Conservation (phyloP, 2,329 filamentous ascomycete genomes). For the Cordyceps fumosorosea region DNA sequence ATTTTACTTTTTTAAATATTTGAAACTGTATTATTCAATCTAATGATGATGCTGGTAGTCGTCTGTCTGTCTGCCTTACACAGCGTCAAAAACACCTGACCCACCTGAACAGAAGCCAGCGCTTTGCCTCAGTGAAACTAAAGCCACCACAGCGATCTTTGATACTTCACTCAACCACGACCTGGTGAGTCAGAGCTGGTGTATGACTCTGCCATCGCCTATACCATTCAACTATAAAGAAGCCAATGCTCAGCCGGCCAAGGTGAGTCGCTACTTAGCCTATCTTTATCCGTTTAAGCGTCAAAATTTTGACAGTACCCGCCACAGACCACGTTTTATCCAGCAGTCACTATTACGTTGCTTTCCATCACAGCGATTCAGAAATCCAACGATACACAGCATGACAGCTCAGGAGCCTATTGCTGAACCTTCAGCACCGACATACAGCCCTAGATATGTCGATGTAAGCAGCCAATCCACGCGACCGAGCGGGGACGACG, state of each 20-base stretch:
- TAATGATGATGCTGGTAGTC: too few relatives aligned
- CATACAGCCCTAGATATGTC: constrained; percentile 46
- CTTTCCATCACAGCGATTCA: background rate
- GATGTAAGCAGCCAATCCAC: constrained; percentile 43
- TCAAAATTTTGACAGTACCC: background rate
- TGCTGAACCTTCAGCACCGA: background rate
- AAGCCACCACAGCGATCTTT: background rate
- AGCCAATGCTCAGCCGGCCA: background rate
- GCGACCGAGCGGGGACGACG: background rate
- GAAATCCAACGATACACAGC: background rate
- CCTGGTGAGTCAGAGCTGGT: background rate
- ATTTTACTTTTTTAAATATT: background rate
- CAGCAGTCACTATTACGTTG: constrained; percentile 1
- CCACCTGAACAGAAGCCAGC: background rate
- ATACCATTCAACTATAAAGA: background rate
- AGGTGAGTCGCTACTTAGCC: background rate
- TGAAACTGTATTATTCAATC: too few relatives aligned
- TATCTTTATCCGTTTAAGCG: background rate
- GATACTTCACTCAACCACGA: background rate
- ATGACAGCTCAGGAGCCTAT: background rate
- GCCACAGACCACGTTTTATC: constrained; percentile 4
- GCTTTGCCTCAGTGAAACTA: too few relatives aligned
- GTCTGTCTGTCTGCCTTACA: too few relatives aligned
- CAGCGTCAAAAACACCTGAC: background rate
- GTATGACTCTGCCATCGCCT: background rate